These are phyloP conservation scores for Dichomitus squalens DNA, from an alignment of 1,284 basidiomycete genomes.

Conservation along the genomic window DNA sequence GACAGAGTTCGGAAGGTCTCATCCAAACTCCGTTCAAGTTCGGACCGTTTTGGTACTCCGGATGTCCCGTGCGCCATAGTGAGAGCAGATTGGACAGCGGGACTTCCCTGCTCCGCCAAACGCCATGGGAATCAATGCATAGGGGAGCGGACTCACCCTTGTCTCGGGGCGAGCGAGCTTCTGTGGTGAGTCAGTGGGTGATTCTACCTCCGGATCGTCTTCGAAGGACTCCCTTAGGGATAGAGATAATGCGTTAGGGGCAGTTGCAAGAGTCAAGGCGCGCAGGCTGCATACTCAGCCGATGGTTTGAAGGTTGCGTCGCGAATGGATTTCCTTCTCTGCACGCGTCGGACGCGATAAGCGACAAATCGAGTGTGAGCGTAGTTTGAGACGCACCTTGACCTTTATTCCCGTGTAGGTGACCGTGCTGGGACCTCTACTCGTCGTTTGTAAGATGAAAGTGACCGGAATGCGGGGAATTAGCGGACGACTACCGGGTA, in stretches of 20 bases:
- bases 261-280: background rate
- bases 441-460: background rate
- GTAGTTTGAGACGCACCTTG: conserved; percentile 37
- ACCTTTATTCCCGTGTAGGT: conserved; percentile 42
- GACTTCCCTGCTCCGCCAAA: background rate
- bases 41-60: conserved; percentile 2
- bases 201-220: conserved; percentile 1
- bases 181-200: background rate
- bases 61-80: background rate
- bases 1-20: background rate
- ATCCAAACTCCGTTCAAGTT: background rate
- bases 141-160: background rate
- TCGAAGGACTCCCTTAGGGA: background rate
- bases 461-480: background rate
- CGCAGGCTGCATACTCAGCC: conserved; percentile 3
- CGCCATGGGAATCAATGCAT: background rate
- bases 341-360: conserved; percentile 11
- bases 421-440: conserved; percentile 33
- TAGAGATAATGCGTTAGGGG: background rate
- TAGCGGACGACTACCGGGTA: conserved; percentile 9
- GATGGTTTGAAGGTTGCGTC: conserved; percentile 18
- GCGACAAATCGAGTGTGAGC: background rate
- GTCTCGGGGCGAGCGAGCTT: background rate
- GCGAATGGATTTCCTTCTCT: conserved; percentile 14
- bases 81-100: background rate